Evolutionary conservation across 2,329 filamentous ascomycete genomes (phyloP).

Genomic region (Fusarium heterosporum): DNA sequence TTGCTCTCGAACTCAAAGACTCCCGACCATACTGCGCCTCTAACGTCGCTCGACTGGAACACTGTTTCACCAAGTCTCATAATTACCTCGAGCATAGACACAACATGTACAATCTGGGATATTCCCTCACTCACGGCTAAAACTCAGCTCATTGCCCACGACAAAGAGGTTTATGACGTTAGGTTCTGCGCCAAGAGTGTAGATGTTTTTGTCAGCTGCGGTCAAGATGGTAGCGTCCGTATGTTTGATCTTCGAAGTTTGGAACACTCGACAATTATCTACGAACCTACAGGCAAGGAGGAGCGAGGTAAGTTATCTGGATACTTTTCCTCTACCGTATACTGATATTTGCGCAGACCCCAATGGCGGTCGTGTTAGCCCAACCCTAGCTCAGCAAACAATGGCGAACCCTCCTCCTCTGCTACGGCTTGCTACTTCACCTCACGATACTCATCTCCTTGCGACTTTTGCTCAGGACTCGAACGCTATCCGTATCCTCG

Average conservation of each 20-base stretch:
- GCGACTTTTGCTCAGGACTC: conserved; percentile 98
- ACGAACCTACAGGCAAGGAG: conserved; percentile 92
- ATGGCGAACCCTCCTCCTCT: conserved; percentile 82
- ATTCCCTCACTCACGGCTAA: conserved; percentile 98
- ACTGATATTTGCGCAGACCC: conserved; percentile 54
- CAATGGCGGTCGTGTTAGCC: conserved; percentile 74
- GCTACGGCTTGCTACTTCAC: conserved; percentile 86
- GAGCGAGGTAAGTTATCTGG: conserved; percentile 68
- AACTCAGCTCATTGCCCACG: conserved; percentile 97
- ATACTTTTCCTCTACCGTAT: not conserved
- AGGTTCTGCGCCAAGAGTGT: conserved; percentile 97
- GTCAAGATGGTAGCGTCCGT: conserved; percentile 94
- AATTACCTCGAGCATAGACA: conserved; percentile 98
- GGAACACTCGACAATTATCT: conserved; percentile 99
- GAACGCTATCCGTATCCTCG: conserved; percentile 90
- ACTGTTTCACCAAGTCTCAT: conserved; percentile 96
- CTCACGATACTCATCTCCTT: conserved; percentile 93
- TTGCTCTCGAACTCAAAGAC: conserved; percentile 98
- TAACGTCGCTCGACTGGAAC: conserved; percentile 98
- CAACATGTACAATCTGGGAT: conserved; percentile 99
- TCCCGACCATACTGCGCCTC: conserved; percentile 94
- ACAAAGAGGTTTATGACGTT: conserved; percentile 99
- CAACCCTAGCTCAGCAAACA: conserved; percentile 80
- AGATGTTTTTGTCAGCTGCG: conserved; percentile 98
- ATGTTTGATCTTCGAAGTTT: conserved; percentile 98